phyloP scores from a whole-genome alignment of 106 monocot genomes.

The Platanthera zijinensis region DNA sequence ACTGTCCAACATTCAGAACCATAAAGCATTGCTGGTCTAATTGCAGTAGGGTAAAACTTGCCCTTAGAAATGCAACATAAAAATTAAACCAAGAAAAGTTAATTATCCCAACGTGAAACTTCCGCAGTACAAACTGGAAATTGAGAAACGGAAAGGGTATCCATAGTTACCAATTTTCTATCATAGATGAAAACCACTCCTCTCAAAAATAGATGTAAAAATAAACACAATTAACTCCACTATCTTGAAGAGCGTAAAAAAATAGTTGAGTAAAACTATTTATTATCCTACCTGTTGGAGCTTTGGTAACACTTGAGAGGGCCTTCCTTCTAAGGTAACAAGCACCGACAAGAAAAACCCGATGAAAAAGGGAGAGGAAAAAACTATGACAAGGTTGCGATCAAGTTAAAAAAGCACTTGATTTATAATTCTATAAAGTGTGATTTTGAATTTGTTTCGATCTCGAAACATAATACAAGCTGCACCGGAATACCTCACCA shows the following conservation, averaged over 20 bases:
- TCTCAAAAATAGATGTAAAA: slow-evolving; percentile 10
- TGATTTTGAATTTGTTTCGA: no score
- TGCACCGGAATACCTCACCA: no score
- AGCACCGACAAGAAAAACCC: slow-evolving; percentile 34
- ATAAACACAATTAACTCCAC: background rate
- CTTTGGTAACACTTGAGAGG: slow-evolving; percentile 37
- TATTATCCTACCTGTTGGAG: slow-evolving; percentile 34
- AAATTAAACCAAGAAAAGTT: no score
- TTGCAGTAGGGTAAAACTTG: no score
- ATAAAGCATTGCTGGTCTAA: no score
- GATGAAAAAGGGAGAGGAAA: slow-evolving; percentile 46
- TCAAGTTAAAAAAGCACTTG: background rate
- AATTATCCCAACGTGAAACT: slow-evolving; percentile 15
- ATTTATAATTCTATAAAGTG: background rate
- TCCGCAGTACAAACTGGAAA: slow-evolving; percentile 20
- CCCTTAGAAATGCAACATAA: no score
- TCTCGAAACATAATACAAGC: no score
- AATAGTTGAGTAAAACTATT: background rate
- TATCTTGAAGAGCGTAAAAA: background rate
- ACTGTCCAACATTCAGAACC: no score
- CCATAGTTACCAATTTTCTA: slow-evolving; percentile 24
- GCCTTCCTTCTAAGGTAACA: slow-evolving; percentile 5
- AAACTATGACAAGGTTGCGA: slow-evolving; percentile 17
- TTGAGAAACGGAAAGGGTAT: slow-evolving; percentile 26
- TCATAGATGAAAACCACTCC: slow-evolving; percentile 21